A percentile compares a stretch with the other conserved stretches of the same genome.
phyloP scores from a whole-genome alignment of 371 early-diverging fungal genomes.

The Mortierella sp. region DNA sequence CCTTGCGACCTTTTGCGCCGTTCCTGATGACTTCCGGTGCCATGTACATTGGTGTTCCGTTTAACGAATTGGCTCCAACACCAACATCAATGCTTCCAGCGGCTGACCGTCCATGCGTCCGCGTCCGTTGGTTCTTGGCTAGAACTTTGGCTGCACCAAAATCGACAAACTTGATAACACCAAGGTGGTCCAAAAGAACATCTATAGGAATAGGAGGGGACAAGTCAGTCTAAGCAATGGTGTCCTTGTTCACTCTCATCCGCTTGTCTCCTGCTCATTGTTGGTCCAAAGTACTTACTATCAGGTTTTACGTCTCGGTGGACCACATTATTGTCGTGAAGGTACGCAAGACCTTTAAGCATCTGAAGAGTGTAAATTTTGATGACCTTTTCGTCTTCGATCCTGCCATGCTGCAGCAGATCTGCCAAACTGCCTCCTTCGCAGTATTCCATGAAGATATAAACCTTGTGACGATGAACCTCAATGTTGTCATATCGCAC shows the following conservation, averaged over 20 bases:
- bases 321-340: conserved; percentile 88
- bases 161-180: conserved; percentile 87
- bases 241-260: neutral
- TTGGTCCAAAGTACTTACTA: conserved; percentile 60
- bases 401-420: conserved; percentile 82
- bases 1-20: conserved; percentile 76
- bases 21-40: conserved; percentile 96
- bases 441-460: conserved; percentile 96
- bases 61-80: conserved; percentile 70
- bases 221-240: neutral
- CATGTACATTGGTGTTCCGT: conserved; percentile 98
- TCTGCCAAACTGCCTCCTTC: conserved; percentile 84
- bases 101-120: conserved; percentile 66
- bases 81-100: conserved; percentile 63
- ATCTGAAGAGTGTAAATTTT: conserved; percentile 87
- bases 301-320: conserved; percentile 95
- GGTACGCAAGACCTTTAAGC: conserved; percentile 88
- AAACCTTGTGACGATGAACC: conserved; percentile 90
- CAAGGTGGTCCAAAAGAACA: conserved; percentile 82
- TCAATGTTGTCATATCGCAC: conserved; percentile 93
- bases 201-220: conserved; percentile 55
- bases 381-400: conserved; percentile 79
- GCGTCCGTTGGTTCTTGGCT: conserved; percentile 80
- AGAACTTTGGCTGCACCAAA: conserved; percentile 92
- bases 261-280: neutral